Percentiles rank a stretch among this genome's conserved stretches.
phyloP scores from a whole-genome alignment of 306 rosid species.

The Mimosa bimucronata region DNA sequence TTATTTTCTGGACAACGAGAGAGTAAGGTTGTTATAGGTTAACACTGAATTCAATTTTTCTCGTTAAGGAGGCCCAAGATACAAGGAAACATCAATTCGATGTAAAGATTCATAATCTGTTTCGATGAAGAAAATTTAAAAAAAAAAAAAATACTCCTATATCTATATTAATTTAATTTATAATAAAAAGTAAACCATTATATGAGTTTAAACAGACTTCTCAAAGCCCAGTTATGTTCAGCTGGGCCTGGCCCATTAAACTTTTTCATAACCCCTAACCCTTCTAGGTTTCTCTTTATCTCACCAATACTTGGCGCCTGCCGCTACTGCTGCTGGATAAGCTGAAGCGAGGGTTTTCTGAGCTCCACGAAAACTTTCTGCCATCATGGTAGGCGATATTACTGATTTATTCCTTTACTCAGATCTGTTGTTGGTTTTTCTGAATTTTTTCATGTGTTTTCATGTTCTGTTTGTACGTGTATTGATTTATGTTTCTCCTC shows the following conservation, averaged over 20 bases:
- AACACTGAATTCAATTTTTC: too few species aligned
- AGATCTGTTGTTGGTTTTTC: constrained; percentile 18
- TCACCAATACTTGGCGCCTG: neutral
- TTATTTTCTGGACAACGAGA: too few species aligned
- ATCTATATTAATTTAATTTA: too few species aligned
- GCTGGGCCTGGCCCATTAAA: neutral
- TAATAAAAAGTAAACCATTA: too few species aligned
- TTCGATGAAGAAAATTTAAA: too few species aligned
- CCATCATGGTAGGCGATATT: constrained; percentile 36
- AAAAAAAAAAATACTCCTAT: too few species aligned
- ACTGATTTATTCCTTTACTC: neutral
- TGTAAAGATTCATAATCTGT: too few species aligned
- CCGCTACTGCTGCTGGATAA: neutral
- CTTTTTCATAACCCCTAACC: neutral
- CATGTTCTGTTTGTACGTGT: neutral
- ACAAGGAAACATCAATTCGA: too few species aligned
- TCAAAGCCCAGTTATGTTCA: neutral
- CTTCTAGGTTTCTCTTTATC: neutral
- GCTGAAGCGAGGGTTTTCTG: constrained; percentile 5
- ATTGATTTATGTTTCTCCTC: neutral
- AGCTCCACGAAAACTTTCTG: neutral
- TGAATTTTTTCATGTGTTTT: neutral
- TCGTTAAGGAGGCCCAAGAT: neutral
- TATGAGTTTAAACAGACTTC: neutral
- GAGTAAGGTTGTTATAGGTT: neutral